phyloP scores from a whole-genome alignment of 176 grass and related monocot species.

The Chrysopogon serrulatus region DNA sequence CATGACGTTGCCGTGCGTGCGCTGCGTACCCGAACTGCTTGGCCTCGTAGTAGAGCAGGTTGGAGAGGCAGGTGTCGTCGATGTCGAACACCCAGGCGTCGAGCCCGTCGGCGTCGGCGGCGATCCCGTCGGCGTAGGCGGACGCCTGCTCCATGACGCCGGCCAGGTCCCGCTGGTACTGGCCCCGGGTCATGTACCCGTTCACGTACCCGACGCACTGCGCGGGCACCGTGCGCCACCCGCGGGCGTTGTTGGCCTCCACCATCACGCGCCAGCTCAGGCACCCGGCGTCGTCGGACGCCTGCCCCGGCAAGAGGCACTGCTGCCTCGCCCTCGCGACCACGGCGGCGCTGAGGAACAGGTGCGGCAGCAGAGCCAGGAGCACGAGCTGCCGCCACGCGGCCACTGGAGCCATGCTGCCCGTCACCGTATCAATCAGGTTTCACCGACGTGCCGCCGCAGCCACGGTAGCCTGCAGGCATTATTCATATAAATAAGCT shows the following conservation, averaged over 20 bases:
- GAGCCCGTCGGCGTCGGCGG: slow-evolving; percentile 47
- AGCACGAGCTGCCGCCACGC: slow-evolving; percentile 34
- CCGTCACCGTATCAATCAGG: background rate
- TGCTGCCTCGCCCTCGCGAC: slow-evolving; percentile 17
- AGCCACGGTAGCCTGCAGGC: background rate
- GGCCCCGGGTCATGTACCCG: slow-evolving; percentile 84
- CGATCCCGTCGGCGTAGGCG: slow-evolving; percentile 38
- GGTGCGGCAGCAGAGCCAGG: slow-evolving; percentile 21
- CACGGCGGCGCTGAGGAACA: background rate
- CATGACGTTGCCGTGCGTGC: too few relatives aligned
- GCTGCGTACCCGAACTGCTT: slow-evolving; percentile 78
- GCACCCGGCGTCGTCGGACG: slow-evolving; percentile 45
- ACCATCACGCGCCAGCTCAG: slow-evolving; percentile 93
- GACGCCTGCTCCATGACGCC: slow-evolving; percentile 52
- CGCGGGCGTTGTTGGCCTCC: slow-evolving; percentile 78
- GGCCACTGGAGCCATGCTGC: background rate
- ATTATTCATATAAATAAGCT: background rate
- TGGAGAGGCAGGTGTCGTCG: slow-evolving; percentile 95
- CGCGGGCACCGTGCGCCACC: slow-evolving; percentile 66
- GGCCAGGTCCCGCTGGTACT: slow-evolving; percentile 74
- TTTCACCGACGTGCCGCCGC: background rate
- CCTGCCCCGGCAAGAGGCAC: slow-evolving; percentile 20
- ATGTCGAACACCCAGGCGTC: slow-evolving; percentile 93
- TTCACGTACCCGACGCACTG: slow-evolving; percentile 64
- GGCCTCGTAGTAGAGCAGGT: slow-evolving; percentile 67